Evolutionary conservation across 176 grass and related monocot species (phyloP), one percentile per base, ranked within the genome.

Genomic region (Eleusine coracana): DNA sequence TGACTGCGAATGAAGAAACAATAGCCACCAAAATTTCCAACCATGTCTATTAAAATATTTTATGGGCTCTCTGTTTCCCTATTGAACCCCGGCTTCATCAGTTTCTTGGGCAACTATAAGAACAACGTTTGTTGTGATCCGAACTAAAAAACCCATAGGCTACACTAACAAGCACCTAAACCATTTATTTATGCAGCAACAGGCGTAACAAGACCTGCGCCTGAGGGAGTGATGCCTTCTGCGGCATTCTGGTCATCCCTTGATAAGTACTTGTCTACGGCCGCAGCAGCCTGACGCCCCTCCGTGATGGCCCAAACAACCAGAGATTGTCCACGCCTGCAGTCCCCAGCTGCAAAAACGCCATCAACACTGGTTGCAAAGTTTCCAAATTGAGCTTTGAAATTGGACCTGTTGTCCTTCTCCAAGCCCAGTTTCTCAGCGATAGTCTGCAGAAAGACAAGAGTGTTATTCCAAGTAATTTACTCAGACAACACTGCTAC

Each of bases 241-340:
- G 85, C 62, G 0, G 42, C 73, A 44, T 37, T 78, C 18, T 49
- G 80, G 79, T 86, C 87, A 62, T 92, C 82, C 79, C 65, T 89
- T 78, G 83, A 89, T 50, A 99, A 82, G 70, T 90, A 99, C 61
- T 85, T 92, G 51, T 99, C 96, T 0, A 90, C 91, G 5, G 87
- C 62, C 6, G 93, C 82, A 65, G 93, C 97, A 67, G 93, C 91
- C 79, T 96, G 85, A 42, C 97, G 91, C 40, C 97, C 97, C 86
- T 99, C 97, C 0, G 90, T 99, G 86, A 96, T 99, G 65, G 97
- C 97, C 96, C 97, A 99, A 81, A 99, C 97, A 10, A 99, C 97
- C 3, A 99, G 77, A 16, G 97, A 99, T 80, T 99, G 97, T 7
- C 97, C 97, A 27, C 97, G 93, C 70, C 97, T 90, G 49, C 97